Evolutionary conservation across 345 rosid species (phyloP).

Genomic region (Linum usitatissimum): DNA sequence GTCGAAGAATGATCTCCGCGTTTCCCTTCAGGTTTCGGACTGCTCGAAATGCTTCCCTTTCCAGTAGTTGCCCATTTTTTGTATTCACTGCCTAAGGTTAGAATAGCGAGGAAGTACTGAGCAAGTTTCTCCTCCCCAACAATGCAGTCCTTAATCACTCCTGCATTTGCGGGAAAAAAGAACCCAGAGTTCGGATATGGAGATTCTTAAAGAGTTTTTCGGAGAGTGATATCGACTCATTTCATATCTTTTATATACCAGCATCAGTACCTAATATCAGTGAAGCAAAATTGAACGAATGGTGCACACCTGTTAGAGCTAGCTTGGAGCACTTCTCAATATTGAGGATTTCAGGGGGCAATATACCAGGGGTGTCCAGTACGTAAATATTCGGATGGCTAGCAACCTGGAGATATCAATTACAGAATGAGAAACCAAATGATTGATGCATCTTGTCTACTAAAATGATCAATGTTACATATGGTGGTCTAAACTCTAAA

Average conservation of each 20-base stretch:
- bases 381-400: constrained; percentile 76
- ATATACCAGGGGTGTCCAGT: constrained; percentile 77
- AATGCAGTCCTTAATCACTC: constrained; percentile 44
- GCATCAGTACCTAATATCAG: background rate
- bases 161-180: constrained; percentile 26
- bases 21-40: constrained; percentile 17
- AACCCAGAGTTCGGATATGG: background rate
- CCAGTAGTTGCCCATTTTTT: constrained; percentile 42
- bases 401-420: constrained; percentile 36
- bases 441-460: background rate
- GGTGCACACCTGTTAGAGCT: constrained; percentile 58
- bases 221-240: background rate
- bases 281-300: background rate
- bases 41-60: constrained; percentile 11
- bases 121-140: constrained; percentile 48
- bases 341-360: constrained; percentile 45
- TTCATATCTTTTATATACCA: background rate
- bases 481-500: background rate
- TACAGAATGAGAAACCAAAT: background rate
- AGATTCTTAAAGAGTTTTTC: no score
- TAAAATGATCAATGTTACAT: background rate
- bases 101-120: constrained; percentile 43
- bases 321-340: constrained; percentile 57
- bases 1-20: constrained; percentile 3
- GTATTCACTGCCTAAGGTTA: constrained; percentile 47